A percentile compares a stretch with the other conserved stretches of the same genome.
phyloP scores from a whole-genome alignment of 1,284 basidiomycete genomes.

The Ustilago esculenta region DNA sequence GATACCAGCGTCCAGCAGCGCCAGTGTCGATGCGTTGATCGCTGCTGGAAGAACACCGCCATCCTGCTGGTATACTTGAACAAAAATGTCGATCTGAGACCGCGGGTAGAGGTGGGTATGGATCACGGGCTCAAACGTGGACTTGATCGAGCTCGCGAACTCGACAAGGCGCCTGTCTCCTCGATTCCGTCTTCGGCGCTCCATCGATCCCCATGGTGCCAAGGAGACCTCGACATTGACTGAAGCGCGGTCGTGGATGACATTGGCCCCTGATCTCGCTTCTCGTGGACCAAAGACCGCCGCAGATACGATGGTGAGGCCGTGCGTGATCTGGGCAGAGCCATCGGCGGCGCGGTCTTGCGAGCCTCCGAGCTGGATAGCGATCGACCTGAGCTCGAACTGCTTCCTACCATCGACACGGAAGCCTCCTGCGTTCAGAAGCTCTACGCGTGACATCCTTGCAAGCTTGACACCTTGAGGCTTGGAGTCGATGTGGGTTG shows the following conservation, averaged over 20 bases:
- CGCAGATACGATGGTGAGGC: conserved; percentile 85
- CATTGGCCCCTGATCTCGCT: conserved; percentile 69
- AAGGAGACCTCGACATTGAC: conserved; percentile 74
- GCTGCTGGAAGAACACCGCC: conserved; percentile 88
- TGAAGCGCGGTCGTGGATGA: conserved; percentile 70
- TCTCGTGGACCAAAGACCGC: conserved; percentile 92
- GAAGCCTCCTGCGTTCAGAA: conserved; percentile 81
- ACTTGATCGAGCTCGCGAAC: conserved; percentile 84
- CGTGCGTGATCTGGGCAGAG: conserved; percentile 83
- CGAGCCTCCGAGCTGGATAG: conserved; percentile 74
- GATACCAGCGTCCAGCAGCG: conserved; percentile 88
- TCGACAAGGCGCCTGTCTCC: conserved; percentile 81
- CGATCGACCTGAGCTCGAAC: conserved; percentile 85
- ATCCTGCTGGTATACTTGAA: conserved; percentile 92
- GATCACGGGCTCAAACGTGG: conserved; percentile 94
- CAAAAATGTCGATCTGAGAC: conserved; percentile 89
- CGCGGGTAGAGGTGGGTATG: conserved; percentile 90
- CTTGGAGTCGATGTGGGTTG: background rate
- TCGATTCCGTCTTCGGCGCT: conserved; percentile 77
- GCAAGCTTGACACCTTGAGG: too few relatives aligned
- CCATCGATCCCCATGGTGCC: conserved; percentile 80
- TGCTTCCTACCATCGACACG: conserved; percentile 90
- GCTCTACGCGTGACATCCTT: conserved; percentile 85
- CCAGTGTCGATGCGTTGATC: conserved; percentile 93
- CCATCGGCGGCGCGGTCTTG: conserved; percentile 76